phyloP scores from a whole-genome alignment of 441 rosid genomes.

The Dalechampia spathulata region DNA sequence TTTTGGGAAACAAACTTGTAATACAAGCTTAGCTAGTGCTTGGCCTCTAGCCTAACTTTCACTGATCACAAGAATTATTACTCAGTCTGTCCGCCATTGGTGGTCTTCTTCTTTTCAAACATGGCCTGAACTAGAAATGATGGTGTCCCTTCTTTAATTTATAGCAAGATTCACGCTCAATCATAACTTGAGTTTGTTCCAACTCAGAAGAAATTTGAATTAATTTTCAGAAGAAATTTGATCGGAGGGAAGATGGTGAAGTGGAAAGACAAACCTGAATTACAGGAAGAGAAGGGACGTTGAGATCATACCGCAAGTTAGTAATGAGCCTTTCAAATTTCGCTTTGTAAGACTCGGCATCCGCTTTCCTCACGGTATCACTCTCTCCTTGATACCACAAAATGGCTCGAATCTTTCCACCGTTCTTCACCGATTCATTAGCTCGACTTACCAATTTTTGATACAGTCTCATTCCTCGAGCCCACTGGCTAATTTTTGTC shows the following conservation, averaged over 20 bases:
- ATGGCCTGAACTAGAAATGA: not conserved
- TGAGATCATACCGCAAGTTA: slow-evolving; percentile 55
- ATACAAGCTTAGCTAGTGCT: not conserved
- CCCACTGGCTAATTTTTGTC: slow-evolving; percentile 78
- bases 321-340: slow-evolving; percentile 49
- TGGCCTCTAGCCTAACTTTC: not conserved
- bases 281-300: slow-evolving; percentile 57
- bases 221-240: too few relatives aligned
- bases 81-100: not conserved
- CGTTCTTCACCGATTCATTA: slow-evolving; percentile 35
- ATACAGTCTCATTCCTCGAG: slow-evolving; percentile 51
- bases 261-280: slow-evolving; percentile 43
- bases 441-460: slow-evolving; percentile 54
- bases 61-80: not conserved
- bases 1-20: not conserved
- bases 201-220: too few relatives aligned
- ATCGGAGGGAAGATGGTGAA: not conserved
- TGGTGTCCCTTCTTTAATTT: not conserved
- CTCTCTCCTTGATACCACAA: slow-evolving; percentile 95
- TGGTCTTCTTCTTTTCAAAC: not conserved
- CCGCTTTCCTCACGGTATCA: slow-evolving; percentile 39
- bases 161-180: not conserved
- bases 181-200: not conserved
- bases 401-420: slow-evolving; percentile 58
- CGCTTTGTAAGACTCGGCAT: slow-evolving; percentile 48